Conservation (phyloP, 2,329 filamentous ascomycete species). For the Aspergillus fumigatus region DNA sequence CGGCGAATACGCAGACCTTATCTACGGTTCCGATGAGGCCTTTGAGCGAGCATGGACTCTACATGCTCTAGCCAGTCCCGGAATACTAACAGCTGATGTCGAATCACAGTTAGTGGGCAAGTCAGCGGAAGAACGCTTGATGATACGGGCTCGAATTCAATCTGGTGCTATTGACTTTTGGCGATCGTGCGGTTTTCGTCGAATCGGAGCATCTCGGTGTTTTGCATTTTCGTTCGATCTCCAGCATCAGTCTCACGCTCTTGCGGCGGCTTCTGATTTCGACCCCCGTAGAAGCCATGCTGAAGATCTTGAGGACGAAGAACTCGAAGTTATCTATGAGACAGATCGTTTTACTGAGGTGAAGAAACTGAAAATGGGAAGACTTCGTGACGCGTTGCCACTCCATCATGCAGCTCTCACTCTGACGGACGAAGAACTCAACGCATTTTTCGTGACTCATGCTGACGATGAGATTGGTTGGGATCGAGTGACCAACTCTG, state of each 20-base stretch:
- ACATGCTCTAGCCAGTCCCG: constrained; percentile 15
- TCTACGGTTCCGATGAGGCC: constrained; percentile 2
- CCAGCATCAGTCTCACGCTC: constrained; percentile 11
- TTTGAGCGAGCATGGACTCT: constrained; percentile 13
- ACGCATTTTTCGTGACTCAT: constrained; percentile 9
- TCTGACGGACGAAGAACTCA: constrained; percentile 12
- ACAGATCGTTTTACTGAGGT: constrained; percentile 1
- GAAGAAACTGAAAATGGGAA: constrained; percentile 8
- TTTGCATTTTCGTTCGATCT: constrained; percentile 16
- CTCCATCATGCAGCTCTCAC: constrained; percentile 13
- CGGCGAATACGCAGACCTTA: neutral
- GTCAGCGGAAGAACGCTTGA: constrained; percentile 11
- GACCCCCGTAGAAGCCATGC: constrained; percentile 7
- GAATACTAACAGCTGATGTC: constrained; percentile 12
- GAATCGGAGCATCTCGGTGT: constrained; percentile 14
- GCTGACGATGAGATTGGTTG: constrained; percentile 9
- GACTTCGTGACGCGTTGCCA: constrained; percentile 9
- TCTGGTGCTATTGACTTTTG: constrained; percentile 14
- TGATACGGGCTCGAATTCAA: constrained; percentile 3
- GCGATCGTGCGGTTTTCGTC: constrained; percentile 21
- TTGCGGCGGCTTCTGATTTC: constrained; percentile 12
- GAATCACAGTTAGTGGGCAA: constrained; percentile 13
- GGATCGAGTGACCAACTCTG: constrained; percentile 13
- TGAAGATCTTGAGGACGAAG: constrained; percentile 13
- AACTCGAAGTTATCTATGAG: constrained; percentile 5